Percentiles rank a stretch among this genome's conserved stretches.
phyloP scores from a whole-genome alignment of 768 basidiomycete genomes.

The Tulasnella sp. region DNA sequence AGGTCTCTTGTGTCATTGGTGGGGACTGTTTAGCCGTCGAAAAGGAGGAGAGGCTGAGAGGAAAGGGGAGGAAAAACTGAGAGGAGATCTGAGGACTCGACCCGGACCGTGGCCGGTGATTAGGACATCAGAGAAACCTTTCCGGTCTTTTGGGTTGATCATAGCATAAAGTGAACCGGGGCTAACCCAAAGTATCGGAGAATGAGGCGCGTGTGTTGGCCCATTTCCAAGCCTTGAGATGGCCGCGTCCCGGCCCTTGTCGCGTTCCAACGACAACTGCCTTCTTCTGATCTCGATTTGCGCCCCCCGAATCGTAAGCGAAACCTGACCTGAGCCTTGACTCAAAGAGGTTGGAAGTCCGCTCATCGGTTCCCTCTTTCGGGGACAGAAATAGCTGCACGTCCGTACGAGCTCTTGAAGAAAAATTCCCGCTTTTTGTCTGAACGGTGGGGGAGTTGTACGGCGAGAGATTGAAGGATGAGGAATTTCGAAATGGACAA shows the following conservation, averaged over 20 bases:
- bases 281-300: neutral
- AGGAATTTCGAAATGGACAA: neutral
- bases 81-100: neutral
- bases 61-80: neutral
- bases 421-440: neutral
- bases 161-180: neutral
- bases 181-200: neutral
- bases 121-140: neutral
- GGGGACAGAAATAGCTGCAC: too few relatives aligned
- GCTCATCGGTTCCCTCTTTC: too few relatives aligned
- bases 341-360: too few relatives aligned
- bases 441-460: neutral
- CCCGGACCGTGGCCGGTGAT: neutral
- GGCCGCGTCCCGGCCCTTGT: neutral
- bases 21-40: neutral
- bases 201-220: neutral
- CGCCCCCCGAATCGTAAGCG: neutral
- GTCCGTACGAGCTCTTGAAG: too few relatives aligned
- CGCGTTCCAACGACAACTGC: neutral
- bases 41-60: neutral
- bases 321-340: too few relatives aligned
- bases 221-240: neutral
- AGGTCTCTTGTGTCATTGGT: neutral
- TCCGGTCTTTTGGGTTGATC: neutral
- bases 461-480: neutral